Evolutionary conservation across 2,329 filamentous ascomycete species (phyloP).

Genomic region (Erysiphe pulchra): DNA sequence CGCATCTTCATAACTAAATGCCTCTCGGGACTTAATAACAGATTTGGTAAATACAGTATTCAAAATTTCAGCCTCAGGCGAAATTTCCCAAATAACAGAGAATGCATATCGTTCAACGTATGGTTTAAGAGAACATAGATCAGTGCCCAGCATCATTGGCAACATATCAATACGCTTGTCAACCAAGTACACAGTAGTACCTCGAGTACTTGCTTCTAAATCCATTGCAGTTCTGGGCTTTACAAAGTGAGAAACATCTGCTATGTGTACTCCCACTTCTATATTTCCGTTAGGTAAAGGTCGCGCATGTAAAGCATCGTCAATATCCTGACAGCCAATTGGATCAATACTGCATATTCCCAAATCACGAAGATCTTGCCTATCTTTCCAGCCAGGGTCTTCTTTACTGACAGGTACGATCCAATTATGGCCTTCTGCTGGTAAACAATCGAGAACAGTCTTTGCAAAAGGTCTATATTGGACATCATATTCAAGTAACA

Average conservation of each 20-base stretch:
- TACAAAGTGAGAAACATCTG: conserved; percentile 97
- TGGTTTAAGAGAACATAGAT: conserved; percentile 87
- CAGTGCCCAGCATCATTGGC: conserved; percentile 82
- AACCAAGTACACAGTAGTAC: conserved; percentile 90
- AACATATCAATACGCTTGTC: conserved; percentile 99
- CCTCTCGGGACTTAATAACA: conserved; percentile 86
- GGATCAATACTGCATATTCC: conserved; percentile 96
- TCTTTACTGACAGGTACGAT: conserved; percentile 57
- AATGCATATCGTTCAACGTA: conserved; percentile 90
- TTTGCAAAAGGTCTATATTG: conserved; percentile 95
- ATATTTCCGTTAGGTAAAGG: conserved; percentile 75
- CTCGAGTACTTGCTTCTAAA: conserved; percentile 72
- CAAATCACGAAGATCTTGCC: conserved; percentile 61
- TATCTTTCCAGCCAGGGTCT: conserved; percentile 66
- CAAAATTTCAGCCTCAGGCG: conserved; percentile 61
- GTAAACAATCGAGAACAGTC: conserved; percentile 79
- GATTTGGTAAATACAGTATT: conserved; percentile 84
- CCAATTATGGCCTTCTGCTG: conserved; percentile 81
- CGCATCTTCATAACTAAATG: conserved; percentile 92
- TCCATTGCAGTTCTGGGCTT: conserved; percentile 97
- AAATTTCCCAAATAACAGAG: conserved; percentile 72
- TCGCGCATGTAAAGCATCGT: conserved; percentile 80
- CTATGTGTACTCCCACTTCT: conserved; percentile 93
- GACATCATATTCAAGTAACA: conserved; percentile 86
- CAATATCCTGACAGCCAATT: conserved; percentile 88